phyloP scores from a whole-genome alignment of 345 rosid genomes.

The Salix exigua region DNA sequence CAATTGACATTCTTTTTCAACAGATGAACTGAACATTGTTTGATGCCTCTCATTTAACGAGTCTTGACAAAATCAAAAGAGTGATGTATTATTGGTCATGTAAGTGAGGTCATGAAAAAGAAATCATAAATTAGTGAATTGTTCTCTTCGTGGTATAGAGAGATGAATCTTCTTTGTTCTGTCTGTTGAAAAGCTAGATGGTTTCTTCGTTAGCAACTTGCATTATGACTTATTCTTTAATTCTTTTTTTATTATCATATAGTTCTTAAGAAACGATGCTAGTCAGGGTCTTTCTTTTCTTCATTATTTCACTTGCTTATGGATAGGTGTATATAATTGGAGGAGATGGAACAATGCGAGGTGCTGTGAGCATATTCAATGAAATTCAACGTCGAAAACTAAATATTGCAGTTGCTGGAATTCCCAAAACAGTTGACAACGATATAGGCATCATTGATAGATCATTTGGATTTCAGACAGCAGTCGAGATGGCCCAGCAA shows the following conservation, averaged over 20 bases:
- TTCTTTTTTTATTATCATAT: background rate
- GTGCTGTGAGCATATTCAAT: conserved; percentile 62
- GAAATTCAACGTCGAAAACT: conserved; percentile 52
- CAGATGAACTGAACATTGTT: background rate
- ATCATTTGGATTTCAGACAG: conserved; percentile 93
- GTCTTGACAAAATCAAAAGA: too few species aligned
- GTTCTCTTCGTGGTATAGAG: background rate
- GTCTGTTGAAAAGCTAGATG: background rate
- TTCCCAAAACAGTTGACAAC: conserved; percentile 86
- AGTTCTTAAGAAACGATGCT: background rate
- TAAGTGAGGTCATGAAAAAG: too few species aligned
- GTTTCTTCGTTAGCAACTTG: background rate
- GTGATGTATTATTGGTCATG: too few species aligned
- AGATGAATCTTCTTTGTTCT: background rate
- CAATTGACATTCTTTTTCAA: background rate
- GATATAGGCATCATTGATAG: conserved; percentile 82
- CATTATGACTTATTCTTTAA: background rate
- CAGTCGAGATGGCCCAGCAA: conserved; percentile 85
- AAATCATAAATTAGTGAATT: background rate
- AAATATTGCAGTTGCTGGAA: conserved; percentile 51
- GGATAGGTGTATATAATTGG: conserved; percentile 68
- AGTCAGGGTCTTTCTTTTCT: background rate
- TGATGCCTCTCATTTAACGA: background rate
- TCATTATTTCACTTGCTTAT: background rate
- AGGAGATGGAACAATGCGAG: conserved; percentile 88